Evolutionary conservation across 345 rosid species (phyloP).

Genomic region (Lenwebbia sp.): DNA sequence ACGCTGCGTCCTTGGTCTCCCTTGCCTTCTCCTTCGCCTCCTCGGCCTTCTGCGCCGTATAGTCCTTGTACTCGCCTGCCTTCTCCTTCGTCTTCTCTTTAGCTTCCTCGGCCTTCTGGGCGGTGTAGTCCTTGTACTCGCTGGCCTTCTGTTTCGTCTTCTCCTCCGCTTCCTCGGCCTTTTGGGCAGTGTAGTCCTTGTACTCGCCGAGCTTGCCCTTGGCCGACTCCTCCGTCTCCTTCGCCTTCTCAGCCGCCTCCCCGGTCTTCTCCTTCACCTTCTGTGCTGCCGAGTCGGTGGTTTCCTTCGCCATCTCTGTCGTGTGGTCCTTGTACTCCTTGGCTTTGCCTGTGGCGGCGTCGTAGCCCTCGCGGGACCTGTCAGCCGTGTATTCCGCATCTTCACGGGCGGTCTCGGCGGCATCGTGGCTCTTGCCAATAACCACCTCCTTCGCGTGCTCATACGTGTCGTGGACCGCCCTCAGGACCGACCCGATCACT

Average conservation of each 20-base stretch:
- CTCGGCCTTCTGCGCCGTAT: background rate
- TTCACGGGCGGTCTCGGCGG: background rate
- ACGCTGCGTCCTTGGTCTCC: conserved; percentile 1
- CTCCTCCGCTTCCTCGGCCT: conserved; percentile 7
- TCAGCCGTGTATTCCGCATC: background rate
- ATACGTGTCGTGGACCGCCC: conserved; percentile 39
- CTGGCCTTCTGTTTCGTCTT: background rate
- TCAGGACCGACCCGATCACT: conserved; percentile 44
- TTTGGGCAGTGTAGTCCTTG: background rate
- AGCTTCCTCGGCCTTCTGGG: conserved; percentile 2
- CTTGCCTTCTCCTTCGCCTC: conserved; percentile 10
- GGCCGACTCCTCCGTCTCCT: conserved; percentile 1
- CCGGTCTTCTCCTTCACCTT: conserved; percentile 3
- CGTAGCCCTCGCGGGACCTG: background rate
- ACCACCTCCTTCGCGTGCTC: conserved; percentile 54
- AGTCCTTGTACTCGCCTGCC: conserved; percentile 4
- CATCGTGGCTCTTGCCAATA: conserved; percentile 34
- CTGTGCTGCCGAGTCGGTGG: background rate
- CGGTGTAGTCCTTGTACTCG: conserved; percentile 4
- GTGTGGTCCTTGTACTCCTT: conserved; percentile 6
- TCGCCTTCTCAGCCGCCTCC: conserved; percentile 1
- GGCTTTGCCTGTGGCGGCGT: background rate
- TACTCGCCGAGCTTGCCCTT: conserved; percentile 4
- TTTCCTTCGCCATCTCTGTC: conserved; percentile 8
- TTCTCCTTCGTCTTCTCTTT: conserved; percentile 5